Conservation (phyloP, 208 protist species). For the Entamoeba dispar region DNA sequence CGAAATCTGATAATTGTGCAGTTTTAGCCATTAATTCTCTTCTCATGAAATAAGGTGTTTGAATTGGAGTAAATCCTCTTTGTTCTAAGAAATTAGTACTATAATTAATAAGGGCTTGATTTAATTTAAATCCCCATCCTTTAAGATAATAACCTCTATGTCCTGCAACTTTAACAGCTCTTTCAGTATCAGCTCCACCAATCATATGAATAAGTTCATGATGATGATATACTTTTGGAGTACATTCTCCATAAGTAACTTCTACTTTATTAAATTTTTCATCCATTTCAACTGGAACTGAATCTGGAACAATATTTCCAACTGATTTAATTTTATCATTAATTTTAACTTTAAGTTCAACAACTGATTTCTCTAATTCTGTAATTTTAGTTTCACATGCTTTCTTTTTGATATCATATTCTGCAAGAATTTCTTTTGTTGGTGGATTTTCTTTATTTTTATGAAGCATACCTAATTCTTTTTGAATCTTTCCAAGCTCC, state of each 20-base stretch:
- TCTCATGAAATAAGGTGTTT: constrained; percentile 96
- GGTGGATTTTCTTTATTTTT: background rate
- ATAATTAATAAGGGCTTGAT: constrained; percentile 85
- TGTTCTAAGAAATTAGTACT: constrained; percentile 70
- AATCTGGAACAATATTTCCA: background rate
- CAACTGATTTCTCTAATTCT: background rate
- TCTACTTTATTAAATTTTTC: background rate
- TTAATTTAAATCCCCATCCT: constrained; percentile 77
- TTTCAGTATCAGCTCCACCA: background rate
- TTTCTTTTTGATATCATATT: background rate
- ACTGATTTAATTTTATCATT: background rate
- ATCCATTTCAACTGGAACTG: background rate
- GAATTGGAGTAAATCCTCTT: constrained; percentile 65
- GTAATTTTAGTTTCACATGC: background rate
- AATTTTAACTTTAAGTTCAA: background rate
- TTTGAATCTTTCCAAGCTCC: background rate
- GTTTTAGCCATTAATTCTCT: constrained; percentile 79
- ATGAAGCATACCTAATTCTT: background rate
- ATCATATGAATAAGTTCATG: background rate
- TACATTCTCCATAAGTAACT: background rate
- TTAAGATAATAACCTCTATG: constrained; percentile 84
- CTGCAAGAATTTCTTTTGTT: background rate
- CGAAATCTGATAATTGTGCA: constrained; percentile 90
- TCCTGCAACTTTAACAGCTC: constrained; percentile 54
- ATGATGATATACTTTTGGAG: background rate